Evolutionary conservation across 371 early-diverging fungal genomes (phyloP), one percentile per base, ranked within the genome.

Genomic region (Zychaea mexicana): DNA sequence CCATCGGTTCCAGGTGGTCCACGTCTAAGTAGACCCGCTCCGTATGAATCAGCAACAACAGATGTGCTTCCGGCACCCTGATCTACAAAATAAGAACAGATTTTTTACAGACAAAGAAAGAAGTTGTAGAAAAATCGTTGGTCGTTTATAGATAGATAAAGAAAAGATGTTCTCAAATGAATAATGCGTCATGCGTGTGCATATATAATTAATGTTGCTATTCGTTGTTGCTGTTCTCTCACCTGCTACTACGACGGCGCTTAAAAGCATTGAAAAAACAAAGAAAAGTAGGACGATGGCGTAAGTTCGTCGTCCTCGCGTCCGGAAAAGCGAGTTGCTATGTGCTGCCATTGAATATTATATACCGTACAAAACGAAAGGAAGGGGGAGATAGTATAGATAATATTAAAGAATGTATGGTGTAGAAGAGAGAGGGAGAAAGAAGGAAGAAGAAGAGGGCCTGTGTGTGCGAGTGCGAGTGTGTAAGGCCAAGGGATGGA

Each of bases 371-470:
- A 49, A 22, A 49, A 24, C 49, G 49, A 49, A 54, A 33, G 55
- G 32, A 54, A 54, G n/a, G 31, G 22, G 60, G 60, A 19, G 57
- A 19, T 7, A 26, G 15, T 15, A 46, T 7, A 60, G 15, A 15
- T 15, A 2, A 39, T 12, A 47, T 10, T 30, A 45, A 38, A 46
- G 42, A 42, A 27, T 45, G 60, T 42, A 38, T 42, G 28, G 55
- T 13, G 7, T 28, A 28, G 17, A 27, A 39, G 27, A 6, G 39
- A 58, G 42, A 58, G 9, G 7, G 24, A 58, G 15, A 45, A 45
- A 57, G 12, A 42, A 58, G n/a, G 46, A 60, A 30, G 46, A 46
- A 47, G 45, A 60, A 60, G 45, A 47, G 42, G 58, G n/a, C n/a
- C n/a, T n/a, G 26, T 54, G 54, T 30, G 26, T 27, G 54, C 39